Evolutionary conservation across 768 basidiomycete genomes (phyloP), one percentile per base, ranked within the genome.

Genomic region (Pleurotus giganteus): DNA sequence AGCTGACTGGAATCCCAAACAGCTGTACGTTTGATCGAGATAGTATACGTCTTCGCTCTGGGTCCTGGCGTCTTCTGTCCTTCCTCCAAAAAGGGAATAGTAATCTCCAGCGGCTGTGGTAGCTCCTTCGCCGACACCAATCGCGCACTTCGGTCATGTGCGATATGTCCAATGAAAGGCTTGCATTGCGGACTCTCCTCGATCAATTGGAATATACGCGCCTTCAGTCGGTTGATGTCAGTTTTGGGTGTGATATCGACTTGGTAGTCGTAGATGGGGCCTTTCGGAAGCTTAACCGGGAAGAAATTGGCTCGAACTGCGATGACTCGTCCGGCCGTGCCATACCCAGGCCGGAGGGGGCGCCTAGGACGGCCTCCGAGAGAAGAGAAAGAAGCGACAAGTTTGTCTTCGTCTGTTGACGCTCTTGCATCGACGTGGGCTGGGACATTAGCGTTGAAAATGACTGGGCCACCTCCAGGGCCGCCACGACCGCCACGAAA

Each of bases 271-370:
- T 78, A 83, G 4, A 84, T 62, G 0, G 72, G 69, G 0, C 72
- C 72, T 42, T 76, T 74, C 1, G 76, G 75, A n/a, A 80, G 60
- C 28, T 64, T 74, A 9, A 88, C 60, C 0, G 82, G 62, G 64
- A 86, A 86, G 68, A 86, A 86, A 62, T 88, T 88, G 19, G 85
- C 75, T 1, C 87, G 75, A 13, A 88, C 65, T 0, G 66, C 77
- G 58, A 83, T 74, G 0, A 72, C 58, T 7, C 50, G 71, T 23
- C 85, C 85, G 2, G 67, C 57, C 0, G 76, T 82, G 7, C 85
- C 84, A 57, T 70, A 88, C 0, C 81, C 82, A 1, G 84, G 82
- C 17, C 84, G 76, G 5, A 81, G 67, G 8, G 84, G 84, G 6
- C 71, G 70, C 26, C 69, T 70, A 3, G 70, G 67, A 2, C 64